phyloP scores from a whole-genome alignment of 1,284 basidiomycete genomes.

The Leccinum laetum region DNA sequence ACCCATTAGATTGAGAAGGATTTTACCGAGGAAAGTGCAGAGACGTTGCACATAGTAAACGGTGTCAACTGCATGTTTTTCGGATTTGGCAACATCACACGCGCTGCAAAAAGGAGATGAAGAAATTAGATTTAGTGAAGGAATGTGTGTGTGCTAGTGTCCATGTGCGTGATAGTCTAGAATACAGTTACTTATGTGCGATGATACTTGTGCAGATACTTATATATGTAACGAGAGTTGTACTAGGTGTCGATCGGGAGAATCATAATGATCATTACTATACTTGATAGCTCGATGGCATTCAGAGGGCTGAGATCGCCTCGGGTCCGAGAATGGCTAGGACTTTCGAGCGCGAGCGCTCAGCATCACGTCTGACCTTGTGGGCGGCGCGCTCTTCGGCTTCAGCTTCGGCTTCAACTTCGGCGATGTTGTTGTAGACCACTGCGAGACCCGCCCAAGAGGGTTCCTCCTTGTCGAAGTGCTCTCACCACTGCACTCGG shows the following conservation, averaged over 20 bases:
- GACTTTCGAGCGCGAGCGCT: slow-evolving; percentile 13
- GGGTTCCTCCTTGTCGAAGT: not conserved
- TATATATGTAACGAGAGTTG: not conserved
- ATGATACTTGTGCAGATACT: not conserved
- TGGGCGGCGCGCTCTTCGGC: slow-evolving; percentile 5
- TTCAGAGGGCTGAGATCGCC: not conserved
- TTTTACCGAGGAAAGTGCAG: no score
- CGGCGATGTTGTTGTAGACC: not conserved
- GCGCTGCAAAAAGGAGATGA: not conserved
- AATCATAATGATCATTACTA: not conserved
- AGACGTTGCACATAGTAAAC: no score
- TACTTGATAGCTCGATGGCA: not conserved
- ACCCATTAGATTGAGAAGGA: no score
- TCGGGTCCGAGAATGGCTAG: slow-evolving; percentile 1
- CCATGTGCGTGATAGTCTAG: not conserved
- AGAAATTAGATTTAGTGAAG: not conserved
- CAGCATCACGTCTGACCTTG: slow-evolving; percentile 16
- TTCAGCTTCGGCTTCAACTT: not conserved
- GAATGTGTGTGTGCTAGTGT: not conserved
- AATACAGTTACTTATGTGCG: not conserved
- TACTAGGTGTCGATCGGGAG: not conserved
- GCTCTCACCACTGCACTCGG: not conserved
- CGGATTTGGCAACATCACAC: not conserved
- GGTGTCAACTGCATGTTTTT: not conserved
- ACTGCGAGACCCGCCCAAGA: slow-evolving; percentile 5